Evolutionary conservation across 352 stramenopile species (phyloP).

Genomic region (Peronospora belbahrii): DNA sequence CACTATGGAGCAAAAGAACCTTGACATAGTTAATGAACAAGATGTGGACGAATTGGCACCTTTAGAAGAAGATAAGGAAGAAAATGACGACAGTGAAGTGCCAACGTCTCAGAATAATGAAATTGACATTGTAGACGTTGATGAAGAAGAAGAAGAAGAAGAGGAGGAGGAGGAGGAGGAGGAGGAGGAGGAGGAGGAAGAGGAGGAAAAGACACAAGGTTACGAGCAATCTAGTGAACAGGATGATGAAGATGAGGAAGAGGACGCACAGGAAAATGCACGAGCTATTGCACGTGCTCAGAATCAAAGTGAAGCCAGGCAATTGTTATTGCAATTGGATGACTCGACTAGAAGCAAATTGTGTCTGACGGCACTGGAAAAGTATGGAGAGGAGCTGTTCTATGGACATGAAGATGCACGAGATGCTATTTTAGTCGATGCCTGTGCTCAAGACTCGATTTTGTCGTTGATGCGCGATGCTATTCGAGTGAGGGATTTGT

Average conservation of each 20-base stretch:
- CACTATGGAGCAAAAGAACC: not conserved
- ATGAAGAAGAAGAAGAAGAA: conserved; percentile 26
- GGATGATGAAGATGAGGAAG: conserved; percentile 22
- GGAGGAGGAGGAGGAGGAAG: conserved; percentile 28
- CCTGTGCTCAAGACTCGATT: conserved; percentile 47
- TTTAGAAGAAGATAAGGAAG: conserved; percentile 9
- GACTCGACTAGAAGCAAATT: conserved; percentile 47
- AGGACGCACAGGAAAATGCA: conserved; percentile 27
- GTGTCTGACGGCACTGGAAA: conserved; percentile 50
- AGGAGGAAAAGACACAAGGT: conserved; percentile 5
- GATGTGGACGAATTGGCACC: conserved; percentile 13
- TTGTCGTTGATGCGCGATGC: conserved; percentile 48
- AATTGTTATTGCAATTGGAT: conserved; percentile 44
- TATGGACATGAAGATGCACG: conserved; percentile 47
- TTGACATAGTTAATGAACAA: conserved; percentile 5
- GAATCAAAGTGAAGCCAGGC: conserved; percentile 44
- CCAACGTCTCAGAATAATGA: conserved; percentile 11
- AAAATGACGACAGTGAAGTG: not conserved
- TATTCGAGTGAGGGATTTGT: conserved; percentile 40
- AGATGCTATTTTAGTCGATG: conserved; percentile 56
- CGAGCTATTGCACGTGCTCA: conserved; percentile 29
- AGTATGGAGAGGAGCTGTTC: conserved; percentile 64
- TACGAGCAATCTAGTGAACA: conserved; percentile 7
- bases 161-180: conserved; percentile 11
- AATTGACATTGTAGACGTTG: conserved; percentile 33